Conservation (phyloP, 208 protist genomes). For the Trypanosoma lewisi region DNA sequence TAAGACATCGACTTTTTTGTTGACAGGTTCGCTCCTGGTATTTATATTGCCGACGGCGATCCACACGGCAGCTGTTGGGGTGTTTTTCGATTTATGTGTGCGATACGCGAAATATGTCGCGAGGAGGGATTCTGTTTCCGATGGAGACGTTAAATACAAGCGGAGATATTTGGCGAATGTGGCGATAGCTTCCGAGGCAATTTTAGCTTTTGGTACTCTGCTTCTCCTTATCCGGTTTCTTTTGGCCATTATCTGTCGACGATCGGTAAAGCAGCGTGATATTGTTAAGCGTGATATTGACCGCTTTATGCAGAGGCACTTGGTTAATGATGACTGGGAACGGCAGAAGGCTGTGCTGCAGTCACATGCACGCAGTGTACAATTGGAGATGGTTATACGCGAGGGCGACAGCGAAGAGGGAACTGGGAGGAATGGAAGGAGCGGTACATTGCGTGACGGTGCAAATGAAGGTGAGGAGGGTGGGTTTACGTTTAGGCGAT, state of each 20-base stretch:
- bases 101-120: conserved; percentile 28
- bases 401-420: background rate
- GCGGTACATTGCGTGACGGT: background rate
- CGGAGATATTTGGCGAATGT: conserved; percentile 31
- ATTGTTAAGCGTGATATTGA: conserved; percentile 34
- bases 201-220: conserved; percentile 31
- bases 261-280: conserved; percentile 27
- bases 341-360: conserved; percentile 62
- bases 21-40: conserved; percentile 23
- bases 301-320: conserved; percentile 38
- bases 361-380: conserved; percentile 57
- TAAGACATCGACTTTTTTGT: conserved; percentile 29
- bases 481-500: conserved; percentile 7
- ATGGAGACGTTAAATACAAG: conserved; percentile 26
- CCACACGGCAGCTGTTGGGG: conserved; percentile 43
- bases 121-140: background rate
- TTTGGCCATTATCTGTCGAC: conserved; percentile 19
- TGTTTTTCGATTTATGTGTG: conserved; percentile 43
- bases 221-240: conserved; percentile 32
- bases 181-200: conserved; percentile 43
- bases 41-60: conserved; percentile 35
- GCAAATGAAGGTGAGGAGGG: background rate
- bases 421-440: background rate
- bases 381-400: conserved; percentile 43
- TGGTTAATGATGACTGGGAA: conserved; percentile 79